Conservation (phyloP, 352 stramenopile species). For the Globisporangium apiculatum region DNA sequence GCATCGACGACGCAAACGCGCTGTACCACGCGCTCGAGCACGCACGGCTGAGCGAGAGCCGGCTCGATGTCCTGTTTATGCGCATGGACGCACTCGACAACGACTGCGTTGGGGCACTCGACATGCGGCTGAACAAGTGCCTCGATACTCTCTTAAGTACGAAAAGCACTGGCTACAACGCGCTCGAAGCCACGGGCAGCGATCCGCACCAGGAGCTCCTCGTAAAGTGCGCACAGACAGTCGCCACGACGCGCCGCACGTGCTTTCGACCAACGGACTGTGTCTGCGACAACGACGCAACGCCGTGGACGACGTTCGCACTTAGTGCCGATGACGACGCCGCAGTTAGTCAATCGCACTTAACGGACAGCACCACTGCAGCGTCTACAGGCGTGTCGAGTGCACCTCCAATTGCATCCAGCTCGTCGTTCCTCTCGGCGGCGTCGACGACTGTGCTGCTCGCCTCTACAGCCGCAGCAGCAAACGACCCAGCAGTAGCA, state of each 20-base stretch:
- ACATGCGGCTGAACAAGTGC: conserved; percentile 41
- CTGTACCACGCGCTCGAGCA: conserved; percentile 44
- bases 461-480: not conserved
- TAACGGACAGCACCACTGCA: not conserved
- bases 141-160: conserved; percentile 27
- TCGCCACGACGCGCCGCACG: conserved; percentile 16
- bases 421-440: conserved; percentile 4
- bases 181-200: conserved; percentile 42
- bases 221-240: conserved; percentile 3
- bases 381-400: not conserved
- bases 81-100: conserved; percentile 56
- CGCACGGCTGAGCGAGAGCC: conserved; percentile 27
- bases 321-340: conserved; percentile 7
- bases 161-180: conserved; percentile 36
- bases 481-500: not conserved
- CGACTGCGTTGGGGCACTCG: conserved; percentile 42
- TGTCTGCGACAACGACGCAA: conserved; percentile 35
- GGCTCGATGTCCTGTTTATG: conserved; percentile 40
- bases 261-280: conserved; percentile 43
- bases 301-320: conserved; percentile 48
- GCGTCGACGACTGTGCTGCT: conserved; percentile 1
- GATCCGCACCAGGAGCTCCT: conserved; percentile 53
- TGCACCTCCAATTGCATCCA: not conserved
- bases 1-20: conserved; percentile 70
- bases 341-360: no score